phyloP scores from a whole-genome alignment of 352 stramenopile genomes.

The Globisporangium paroecandrum region DNA sequence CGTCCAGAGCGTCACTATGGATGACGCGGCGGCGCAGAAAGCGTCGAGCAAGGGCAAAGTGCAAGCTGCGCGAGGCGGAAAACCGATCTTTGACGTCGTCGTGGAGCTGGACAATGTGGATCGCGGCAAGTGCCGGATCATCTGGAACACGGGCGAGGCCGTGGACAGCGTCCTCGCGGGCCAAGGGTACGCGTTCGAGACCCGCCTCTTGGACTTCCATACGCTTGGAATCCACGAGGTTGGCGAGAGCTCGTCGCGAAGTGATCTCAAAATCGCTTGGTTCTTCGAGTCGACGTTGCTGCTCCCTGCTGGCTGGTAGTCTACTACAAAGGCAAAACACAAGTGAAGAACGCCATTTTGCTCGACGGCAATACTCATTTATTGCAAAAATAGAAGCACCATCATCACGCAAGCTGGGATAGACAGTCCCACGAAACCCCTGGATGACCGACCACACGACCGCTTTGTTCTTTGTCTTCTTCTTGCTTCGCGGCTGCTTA shows the following conservation, averaged over 20 bases:
- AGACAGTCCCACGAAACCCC: not conserved
- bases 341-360: not conserved
- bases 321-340: not conserved
- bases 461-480: not conserved
- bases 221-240: slow-evolving; percentile 34
- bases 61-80: slow-evolving; percentile 41
- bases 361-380: not conserved
- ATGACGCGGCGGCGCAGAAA: slow-evolving; percentile 21
- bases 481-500: not conserved
- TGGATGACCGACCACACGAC: not conserved
- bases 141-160: slow-evolving; percentile 58
- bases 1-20: slow-evolving; percentile 27
- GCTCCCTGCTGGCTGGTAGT: not conserved
- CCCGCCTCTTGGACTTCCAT: slow-evolving; percentile 26
- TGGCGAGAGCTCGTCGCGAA: not conserved
- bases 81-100: slow-evolving; percentile 81
- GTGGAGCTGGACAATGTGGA: slow-evolving; percentile 67
- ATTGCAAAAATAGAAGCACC: not conserved
- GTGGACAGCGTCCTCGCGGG: slow-evolving; percentile 65
- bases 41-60: slow-evolving; percentile 29
- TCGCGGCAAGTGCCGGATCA: slow-evolving; percentile 60
- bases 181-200: slow-evolving; percentile 34
- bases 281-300: not conserved
- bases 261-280: not conserved
- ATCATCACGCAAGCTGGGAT: not conserved